Evolutionary conservation across 176 grass and related monocot species (phyloP), one percentile per base, ranked within the genome.

Genomic region (Avena atlantica): DNA sequence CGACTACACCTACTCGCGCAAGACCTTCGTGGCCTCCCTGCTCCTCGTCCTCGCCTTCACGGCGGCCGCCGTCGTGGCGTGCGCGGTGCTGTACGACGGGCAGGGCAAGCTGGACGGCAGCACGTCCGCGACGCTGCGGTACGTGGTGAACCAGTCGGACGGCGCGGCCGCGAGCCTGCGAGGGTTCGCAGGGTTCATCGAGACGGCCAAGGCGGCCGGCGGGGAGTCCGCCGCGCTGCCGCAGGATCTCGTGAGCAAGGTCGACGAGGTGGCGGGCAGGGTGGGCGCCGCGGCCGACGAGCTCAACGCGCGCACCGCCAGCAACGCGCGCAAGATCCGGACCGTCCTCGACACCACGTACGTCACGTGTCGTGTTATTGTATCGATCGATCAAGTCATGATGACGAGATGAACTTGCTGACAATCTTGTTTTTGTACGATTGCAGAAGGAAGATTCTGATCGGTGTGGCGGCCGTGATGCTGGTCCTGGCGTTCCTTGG

Each of bases 291-390:
- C 93, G 10, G 78, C 93, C 1, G 67, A 87, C 63, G 86, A 89
- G 31, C 90, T 96, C 70, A 42, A 80, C 58, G 62, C 87, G 20
- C 88, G 76, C n/a, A 88, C 90, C 5, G 50, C 85, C 31, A 88
- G 79, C 66, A 98, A 98, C 65, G 92, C 96, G 1, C 78, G 74
- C 62, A 94, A 76, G 70, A 96, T 98, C 63, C 81, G 86, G 61
- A 50, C 76, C 9, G 85, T 70, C 16, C 70, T 98, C 9, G 70
- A 91, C 27, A 87, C 70, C 59, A 82, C 89, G 96, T 95, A 91
- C 17, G 86, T 74, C 20, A 10, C 19, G 37, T 40, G n/a, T n/a
- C n/a, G 1, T 67, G 7, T 8, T 7, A 31, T 68, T 68, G 2
- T 63, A 70, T 20, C 65, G 13, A 67, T 37, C 15, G 29, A 66